These are phyloP conservation scores for Alloascoidea africana DNA, from an alignment of 805 yeast species.

Conservation along the genomic window DNA sequence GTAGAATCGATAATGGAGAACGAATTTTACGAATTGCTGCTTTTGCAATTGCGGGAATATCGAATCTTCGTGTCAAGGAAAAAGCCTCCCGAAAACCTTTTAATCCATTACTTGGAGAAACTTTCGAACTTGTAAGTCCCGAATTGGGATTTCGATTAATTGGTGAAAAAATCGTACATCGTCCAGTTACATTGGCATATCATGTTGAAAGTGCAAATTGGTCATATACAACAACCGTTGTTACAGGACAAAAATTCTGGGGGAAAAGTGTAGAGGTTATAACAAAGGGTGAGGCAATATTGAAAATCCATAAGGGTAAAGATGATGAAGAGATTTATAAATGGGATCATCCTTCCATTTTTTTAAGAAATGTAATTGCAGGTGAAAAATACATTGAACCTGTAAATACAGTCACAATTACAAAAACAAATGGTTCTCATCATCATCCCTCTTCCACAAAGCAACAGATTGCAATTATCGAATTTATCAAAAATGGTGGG, in stretches of 20 bases:
- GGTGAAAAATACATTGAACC: conserved; percentile 95
- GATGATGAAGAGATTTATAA: conserved; percentile 49
- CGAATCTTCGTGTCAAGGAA: conserved; percentile 58
- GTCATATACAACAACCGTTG: conserved; percentile 31
- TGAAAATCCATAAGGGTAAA: conserved; percentile 34
- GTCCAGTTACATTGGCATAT: conserved; percentile 76
- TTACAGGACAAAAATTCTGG: conserved; percentile 84
- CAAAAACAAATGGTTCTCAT: conserved; percentile 45
- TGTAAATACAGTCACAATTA: conserved; percentile 45
- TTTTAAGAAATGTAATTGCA: conserved; percentile 76
- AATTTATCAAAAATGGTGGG: conserved; percentile 60
- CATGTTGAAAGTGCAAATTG: conserved; percentile 61
- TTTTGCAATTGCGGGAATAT: conserved; percentile 64
- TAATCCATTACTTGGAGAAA: conserved; percentile 89
- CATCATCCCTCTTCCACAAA: no score
- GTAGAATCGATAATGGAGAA: conserved; percentile 34
- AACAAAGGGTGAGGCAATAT: conserved; percentile 52
- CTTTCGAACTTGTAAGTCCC: conserved; percentile 78
- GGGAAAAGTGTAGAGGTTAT: conserved; percentile 82
- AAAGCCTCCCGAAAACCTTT: conserved; percentile 82
- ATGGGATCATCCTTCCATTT: conserved; percentile 74
- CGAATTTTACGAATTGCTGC: conserved; percentile 51
- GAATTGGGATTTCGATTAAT: conserved; percentile 62
- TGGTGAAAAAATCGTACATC: conserved; percentile 77
- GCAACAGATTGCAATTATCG: conserved; percentile 62